Percentiles rank a stretch among this genome's conserved stretches.
phyloP scores from a whole-genome alignment of 1,284 basidiomycete genomes.

The Fomitopsis pinicola region DNA sequence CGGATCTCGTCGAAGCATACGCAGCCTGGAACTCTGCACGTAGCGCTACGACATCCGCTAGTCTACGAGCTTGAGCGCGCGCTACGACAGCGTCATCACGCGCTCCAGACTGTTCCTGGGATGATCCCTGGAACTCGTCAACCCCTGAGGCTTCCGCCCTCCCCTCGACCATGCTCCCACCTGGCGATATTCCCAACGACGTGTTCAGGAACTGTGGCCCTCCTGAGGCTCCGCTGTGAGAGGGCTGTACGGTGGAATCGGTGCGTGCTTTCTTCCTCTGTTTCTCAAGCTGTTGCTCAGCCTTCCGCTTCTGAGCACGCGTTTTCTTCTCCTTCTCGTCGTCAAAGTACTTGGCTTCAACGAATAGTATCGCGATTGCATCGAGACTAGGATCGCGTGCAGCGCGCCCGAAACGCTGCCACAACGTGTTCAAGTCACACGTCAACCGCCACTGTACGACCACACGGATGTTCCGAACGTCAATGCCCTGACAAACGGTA shows the following conservation, averaged over 20 bases:
- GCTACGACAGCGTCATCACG: background rate
- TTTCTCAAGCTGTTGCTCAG: no score
- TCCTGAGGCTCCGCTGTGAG: no score
- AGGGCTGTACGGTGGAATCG: no score
- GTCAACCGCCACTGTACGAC: conserved; percentile 28
- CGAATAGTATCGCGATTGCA: conserved; percentile 13
- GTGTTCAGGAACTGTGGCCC: no score
- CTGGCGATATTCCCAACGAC: no score
- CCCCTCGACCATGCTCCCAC: no score
- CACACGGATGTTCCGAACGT: conserved; percentile 28
- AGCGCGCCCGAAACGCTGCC: conserved; percentile 19
- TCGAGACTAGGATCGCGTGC: conserved; percentile 5
- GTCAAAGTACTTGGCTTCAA: conserved; percentile 13
- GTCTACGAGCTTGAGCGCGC: background rate
- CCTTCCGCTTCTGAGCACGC: background rate
- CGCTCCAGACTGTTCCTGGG: background rate
- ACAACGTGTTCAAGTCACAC: conserved; percentile 10
- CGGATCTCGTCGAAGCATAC: background rate
- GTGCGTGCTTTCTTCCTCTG: no score
- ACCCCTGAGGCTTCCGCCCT: no score
- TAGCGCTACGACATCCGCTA: background rate
- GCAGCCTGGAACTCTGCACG: background rate
- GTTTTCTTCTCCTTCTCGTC: conserved; percentile 7
- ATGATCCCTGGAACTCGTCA: background rate
- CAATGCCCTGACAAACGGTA: conserved; percentile 12